Conservation (phyloP, 108 stramenopile genomes). For the Cylindrotheca fusiformis region DNA sequence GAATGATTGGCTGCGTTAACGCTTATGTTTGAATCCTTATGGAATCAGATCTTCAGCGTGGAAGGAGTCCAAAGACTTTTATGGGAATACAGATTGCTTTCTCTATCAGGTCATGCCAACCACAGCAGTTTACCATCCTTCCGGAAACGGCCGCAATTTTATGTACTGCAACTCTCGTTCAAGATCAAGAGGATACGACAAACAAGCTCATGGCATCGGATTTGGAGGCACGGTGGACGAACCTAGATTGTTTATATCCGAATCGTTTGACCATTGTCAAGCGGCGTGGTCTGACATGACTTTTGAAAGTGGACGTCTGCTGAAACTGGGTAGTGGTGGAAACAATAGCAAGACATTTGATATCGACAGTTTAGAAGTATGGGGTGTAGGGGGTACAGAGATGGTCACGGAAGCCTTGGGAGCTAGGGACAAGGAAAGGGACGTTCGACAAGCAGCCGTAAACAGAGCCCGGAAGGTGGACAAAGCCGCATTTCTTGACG, state of each 20-base stretch:
- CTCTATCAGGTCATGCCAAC: constrained; percentile 49
- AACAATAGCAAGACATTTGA: constrained; percentile 42
- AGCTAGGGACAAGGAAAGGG: constrained; percentile 46
- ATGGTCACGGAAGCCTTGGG: constrained; percentile 61
- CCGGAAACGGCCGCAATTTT: constrained; percentile 54
- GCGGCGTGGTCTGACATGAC: constrained; percentile 63
- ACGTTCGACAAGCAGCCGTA: constrained; percentile 52
- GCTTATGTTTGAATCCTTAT: too few species aligned
- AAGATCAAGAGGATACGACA: constrained; percentile 74
- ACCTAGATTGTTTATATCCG: constrained; percentile 73
- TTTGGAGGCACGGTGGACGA: constrained; percentile 71
- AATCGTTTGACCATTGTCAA: constrained; percentile 64
- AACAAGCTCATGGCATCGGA: constrained; percentile 81
- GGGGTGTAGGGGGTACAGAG: constrained; percentile 75
- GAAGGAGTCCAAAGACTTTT: constrained; percentile 79
- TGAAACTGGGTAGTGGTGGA: constrained; percentile 12
- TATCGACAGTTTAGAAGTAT: constrained; percentile 72
- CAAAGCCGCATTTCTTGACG: constrained; percentile 78
- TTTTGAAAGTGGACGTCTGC: constrained; percentile 65
- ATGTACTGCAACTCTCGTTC: constrained; percentile 78
- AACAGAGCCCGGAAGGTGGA: constrained; percentile 71
- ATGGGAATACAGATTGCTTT: constrained; percentile 79
- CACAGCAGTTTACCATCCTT: constrained; percentile 64
- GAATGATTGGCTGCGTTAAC: too few species aligned
- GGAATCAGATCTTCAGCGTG: constrained; percentile 43